Base-by-base conservation (phyloP, 2,329 filamentous ascomycete genomes). In the Zalaria sp. region DNA sequence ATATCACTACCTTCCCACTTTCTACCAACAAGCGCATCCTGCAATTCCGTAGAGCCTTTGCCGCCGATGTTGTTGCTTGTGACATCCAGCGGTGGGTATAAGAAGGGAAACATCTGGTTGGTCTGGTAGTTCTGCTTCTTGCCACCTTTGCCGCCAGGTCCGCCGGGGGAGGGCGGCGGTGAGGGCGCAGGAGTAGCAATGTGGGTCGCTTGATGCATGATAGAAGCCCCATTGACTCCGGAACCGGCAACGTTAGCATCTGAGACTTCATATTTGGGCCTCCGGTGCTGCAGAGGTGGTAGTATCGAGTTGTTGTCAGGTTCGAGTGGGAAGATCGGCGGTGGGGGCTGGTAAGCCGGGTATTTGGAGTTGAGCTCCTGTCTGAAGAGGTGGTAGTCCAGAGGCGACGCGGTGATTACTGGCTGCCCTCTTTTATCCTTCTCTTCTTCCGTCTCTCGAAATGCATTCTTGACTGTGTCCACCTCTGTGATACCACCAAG, bases 111-210 rank as follows among this genome's bases (percentile, higher is more conserved):
- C 57, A 95, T 91, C 53, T 98, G 91, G 56, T 98, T 98, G 0
- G 91, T 98, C 60, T 98, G 91, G 54, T 98, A 98, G 52, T 96
- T 98, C 56, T 98, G 91, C 58, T 98, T 98, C 69, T 98, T 98
- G 1, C 83, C 88, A 40, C 83, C 85, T 60, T 96, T 98, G 0
- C 87, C 87, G 26, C 87, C 76, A 3, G 76, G 73, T 1, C 75
- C 88, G 29, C 81, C 81, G 6, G 91, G 91, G 1, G 89, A 95
- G 1, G 91, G 91, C 0, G 91, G 91, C 25, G 91, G 91, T 0
- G 91, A 98, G 1, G 91, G 91, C 0, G 88, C 89, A 0, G 91
- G 91, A 1, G 91, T 98, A n/a, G 91, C 91, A 52, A 98, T 98
- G 59, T 98, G 91, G 4, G 98, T 89, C 4, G 91, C 86, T 55